Percentiles rank a stretch among this genome's conserved stretches.
These are phyloP conservation scores for Beauveria australis DNA, from an alignment of 2,329 filamentous ascomycete species.

Conservation along the genomic window DNA sequence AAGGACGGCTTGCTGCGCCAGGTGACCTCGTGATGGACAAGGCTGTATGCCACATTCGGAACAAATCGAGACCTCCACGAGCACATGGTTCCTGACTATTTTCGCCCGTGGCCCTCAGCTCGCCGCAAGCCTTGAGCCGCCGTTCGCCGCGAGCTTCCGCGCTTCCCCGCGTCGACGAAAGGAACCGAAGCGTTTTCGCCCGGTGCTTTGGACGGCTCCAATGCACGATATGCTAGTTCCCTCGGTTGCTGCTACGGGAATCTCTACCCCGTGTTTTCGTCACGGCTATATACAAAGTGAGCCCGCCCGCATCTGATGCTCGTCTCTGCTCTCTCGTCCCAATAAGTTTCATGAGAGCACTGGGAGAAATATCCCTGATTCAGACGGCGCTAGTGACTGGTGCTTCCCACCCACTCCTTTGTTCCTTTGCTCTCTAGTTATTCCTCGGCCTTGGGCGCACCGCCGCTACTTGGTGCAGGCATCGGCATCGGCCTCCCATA, in stretches of 20 bases:
- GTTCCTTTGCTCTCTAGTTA: not conserved
- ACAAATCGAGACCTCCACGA: not conserved
- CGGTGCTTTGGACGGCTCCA: not conserved
- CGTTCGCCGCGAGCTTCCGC: conserved; percentile 8
- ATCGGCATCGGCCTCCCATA: conserved; percentile 3
- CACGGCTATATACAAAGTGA: not conserved
- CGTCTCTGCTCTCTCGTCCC: not conserved
- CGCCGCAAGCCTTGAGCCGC: conserved; percentile 7
- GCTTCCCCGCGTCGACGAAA: conserved; percentile 1
- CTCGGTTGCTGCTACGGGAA: conserved; percentile 10
- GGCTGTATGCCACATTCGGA: conserved; percentile 5
- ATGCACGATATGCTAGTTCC: conserved; percentile 4
- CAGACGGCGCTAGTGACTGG: not conserved
- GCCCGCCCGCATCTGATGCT: not conserved
- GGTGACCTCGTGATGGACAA: conserved; percentile 6
- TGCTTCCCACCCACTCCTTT: not conserved
- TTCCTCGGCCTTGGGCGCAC: not conserved
- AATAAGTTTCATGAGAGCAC: too few species aligned
- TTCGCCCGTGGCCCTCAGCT: conserved; percentile 3
- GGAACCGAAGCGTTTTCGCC: conserved; percentile 8
- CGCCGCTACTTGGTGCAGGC: not conserved
- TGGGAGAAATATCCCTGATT: not conserved
- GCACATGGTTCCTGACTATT: conserved; percentile 12
- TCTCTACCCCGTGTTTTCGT: conserved; percentile 8
- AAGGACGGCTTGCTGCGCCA: not conserved